Evolutionary conservation across 495 filamentous ascomycete genomes (phyloP), one percentile per base, ranked within the genome.

Genomic region (Aspergillus baeticus): DNA sequence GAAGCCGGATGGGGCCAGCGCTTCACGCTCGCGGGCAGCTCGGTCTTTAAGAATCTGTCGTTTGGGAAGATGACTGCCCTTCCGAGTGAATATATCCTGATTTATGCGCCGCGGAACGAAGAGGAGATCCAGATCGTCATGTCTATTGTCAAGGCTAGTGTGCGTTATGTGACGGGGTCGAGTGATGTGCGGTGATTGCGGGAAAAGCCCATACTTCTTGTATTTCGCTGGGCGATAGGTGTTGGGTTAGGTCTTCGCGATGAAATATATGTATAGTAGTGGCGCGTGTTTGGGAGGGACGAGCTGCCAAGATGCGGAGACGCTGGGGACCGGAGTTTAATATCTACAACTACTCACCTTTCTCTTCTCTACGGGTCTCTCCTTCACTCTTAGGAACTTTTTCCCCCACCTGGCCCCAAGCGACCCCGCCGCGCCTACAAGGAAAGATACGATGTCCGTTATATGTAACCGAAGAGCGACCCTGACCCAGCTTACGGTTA

Each of bases 1-100:
- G 85, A 91, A 55, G 84, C 83, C 39, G 88, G 91, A 17, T 96
- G 90, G 91, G 92, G 88, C n/a, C 83, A 96, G 69, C 77, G 91
- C n/a, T 91, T 96, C 70, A 89, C 89, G 1, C 77, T 96, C 57
- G 85, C 89, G 3, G 84, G 85, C 56, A 82, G 77, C 21, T 55
- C 54, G 0, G 46, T 64, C 4, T 47, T 67, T 21, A 54, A 64
- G 75, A 54, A 62, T 76, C 53, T 89, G 81, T 59, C 79, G 83
- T 49, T 65, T 8, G 69, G 69, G 2, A 60, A 54, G 8, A 17
- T 52, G 26, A 44, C 63, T 1, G 41, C 60, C 34, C 11, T 72
- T 5, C 88, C 89, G 1, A 67, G 69, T 10, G 87, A 86, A 29
- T 95, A 88, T 68, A 68, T 89, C 36, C 84, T 96, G 80, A 79